Base-by-base conservation (phyloP, 352 stramenopile genomes). In the Phytophthora europaea region DNA sequence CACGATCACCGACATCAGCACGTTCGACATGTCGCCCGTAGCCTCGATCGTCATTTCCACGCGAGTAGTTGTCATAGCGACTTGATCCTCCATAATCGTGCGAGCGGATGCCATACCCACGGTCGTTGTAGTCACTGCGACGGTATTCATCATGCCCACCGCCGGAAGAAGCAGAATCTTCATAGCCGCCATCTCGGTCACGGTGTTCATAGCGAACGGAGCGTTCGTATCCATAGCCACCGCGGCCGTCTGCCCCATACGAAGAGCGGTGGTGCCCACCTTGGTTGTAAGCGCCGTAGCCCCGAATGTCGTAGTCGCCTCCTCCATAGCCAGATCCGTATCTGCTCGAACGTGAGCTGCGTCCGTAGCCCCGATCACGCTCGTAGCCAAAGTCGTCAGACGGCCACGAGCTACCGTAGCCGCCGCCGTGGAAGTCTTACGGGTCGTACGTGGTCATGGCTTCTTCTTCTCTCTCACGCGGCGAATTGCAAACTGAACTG, bases 401-500 rank as follows among this genome's bases (percentile, higher is more conserved):
- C 4, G 38, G 38, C 13, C 15, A 45, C 13, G 38, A 45, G 38
- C 38, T 45, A 13, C 38, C 13, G 38, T 45, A 45, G 38, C 38
- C 38, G 13, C 36, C 36, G 15, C 50, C 50, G n/a, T 55, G 50
- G 22, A 55, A 55, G 22, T 55, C 50, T 10, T 34, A 34, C 50
- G 50, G 50, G 22, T 55, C 50, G 50, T 55, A 34, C 50, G 22
- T 34, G 12, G n/a, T 23, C 50, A 55, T 55, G 38, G 10, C 33
- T 38, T 18, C 4, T 16, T 55, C 50, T 34, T 34, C 22, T n/a
- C 13, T 18, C 13, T n/a, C 0, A 45, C 15, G 13, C 22, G 22
- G 9, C 22, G n/a, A 31, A 4, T 34, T 34, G 50, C 50, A 16
- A 31, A 31, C 20, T 23, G 9, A 18, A 22, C 22, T 18, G 45